phyloP scores from a whole-genome alignment of 2,329 filamentous ascomycete genomes.

The Cytospora piceae region DNA sequence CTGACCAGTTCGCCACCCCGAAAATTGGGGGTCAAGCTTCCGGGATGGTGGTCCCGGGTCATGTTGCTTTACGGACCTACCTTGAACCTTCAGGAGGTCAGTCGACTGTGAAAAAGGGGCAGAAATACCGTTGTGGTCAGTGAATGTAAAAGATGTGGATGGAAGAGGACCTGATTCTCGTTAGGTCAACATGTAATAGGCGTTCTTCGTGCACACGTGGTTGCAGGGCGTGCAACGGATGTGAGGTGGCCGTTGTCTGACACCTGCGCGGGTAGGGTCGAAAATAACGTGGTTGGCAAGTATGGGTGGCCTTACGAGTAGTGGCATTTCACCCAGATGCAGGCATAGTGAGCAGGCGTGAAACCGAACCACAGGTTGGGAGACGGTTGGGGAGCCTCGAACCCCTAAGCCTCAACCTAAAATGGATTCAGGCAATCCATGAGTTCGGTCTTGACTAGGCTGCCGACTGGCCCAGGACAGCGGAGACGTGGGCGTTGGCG shows the following conservation, averaged over 20 bases:
- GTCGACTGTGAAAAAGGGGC: not conserved
- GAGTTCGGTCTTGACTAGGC: conserved; percentile 1
- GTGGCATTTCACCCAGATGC: conserved; percentile 14
- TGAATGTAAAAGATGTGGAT: conserved; percentile 5
- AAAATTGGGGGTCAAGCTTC: conserved; percentile 16
- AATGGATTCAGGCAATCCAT: conserved; percentile 4
- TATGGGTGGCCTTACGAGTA: conserved; percentile 14
- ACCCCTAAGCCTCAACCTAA: conserved; percentile 17
- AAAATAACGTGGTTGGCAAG: conserved; percentile 17
- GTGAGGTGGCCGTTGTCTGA: conserved; percentile 12
- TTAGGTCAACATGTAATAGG: conserved; percentile 7
- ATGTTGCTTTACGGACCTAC: conserved; percentile 6
- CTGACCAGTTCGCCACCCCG: conserved; percentile 20
- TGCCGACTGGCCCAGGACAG: not conserved
- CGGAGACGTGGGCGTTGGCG: not conserved
- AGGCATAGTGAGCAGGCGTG: conserved; percentile 17
- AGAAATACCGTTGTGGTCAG: conserved; percentile 1
- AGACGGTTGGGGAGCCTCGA: conserved; percentile 15
- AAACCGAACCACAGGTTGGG: conserved; percentile 17
- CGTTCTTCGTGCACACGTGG: conserved; percentile 5
- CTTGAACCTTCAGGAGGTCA: conserved; percentile 9
- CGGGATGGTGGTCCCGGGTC: conserved; percentile 8
- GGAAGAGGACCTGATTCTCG: not conserved
- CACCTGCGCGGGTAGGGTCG: conserved; percentile 21
- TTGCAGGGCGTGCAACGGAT: not conserved